These are phyloP conservation scores for Hyphopichia khmerensis DNA, from an alignment of 1,139 yeast genomes.

Conservation along the genomic window DNA sequence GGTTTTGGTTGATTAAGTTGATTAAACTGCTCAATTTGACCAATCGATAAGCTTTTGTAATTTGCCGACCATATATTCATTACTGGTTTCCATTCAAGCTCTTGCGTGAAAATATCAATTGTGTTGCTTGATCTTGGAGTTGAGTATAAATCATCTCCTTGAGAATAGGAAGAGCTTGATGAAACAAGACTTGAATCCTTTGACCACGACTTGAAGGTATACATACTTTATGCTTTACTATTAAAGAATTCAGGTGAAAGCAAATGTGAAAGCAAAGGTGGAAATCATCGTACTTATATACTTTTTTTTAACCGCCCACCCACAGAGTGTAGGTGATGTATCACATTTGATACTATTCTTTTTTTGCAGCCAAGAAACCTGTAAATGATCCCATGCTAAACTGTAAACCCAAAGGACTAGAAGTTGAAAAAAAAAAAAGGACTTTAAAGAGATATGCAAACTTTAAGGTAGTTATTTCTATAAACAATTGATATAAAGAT, in stretches of 20 bases:
- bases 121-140: constrained; percentile 9
- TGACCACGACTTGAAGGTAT: too few species aligned
- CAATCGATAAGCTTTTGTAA: constrained; percentile 7
- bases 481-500: too few species aligned
- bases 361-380: constrained; percentile 10
- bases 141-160: not conserved
- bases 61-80: constrained; percentile 24
- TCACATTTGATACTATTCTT: not conserved
- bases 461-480: too few species aligned
- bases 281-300: too few species aligned
- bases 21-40: not conserved
- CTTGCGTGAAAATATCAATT: constrained; percentile 8
- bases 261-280: too few species aligned
- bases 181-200: not conserved
- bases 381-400: constrained; percentile 3
- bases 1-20: too few species aligned
- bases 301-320: too few species aligned
- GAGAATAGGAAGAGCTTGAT: not conserved
- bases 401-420: not conserved
- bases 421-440: not conserved
- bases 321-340: not conserved
- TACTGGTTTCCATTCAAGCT: not conserved
- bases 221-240: too few species aligned
- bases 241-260: too few species aligned
- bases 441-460: too few species aligned